phyloP scores from a whole-genome alignment of 805 yeast species.

The Ogataea henricii region DNA sequence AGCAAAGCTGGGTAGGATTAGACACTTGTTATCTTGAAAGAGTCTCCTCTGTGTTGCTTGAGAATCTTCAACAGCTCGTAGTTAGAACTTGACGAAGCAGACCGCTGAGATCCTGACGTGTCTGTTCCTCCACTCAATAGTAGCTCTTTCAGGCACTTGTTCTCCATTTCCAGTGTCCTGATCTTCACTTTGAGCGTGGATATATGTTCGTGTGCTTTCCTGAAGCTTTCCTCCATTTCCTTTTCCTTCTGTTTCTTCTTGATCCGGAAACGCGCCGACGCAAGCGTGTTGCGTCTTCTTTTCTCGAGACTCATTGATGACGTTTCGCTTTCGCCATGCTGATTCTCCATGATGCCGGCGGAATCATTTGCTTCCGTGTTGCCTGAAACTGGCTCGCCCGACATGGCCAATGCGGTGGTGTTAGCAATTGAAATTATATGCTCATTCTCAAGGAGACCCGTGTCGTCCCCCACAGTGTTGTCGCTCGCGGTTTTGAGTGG shows the following conservation, averaged over 20 bases:
- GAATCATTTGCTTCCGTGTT: not conserved
- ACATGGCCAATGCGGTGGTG: not conserved
- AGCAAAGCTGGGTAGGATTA: not conserved
- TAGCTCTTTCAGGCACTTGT: slow-evolving; percentile 55
- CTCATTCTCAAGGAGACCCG: not conserved
- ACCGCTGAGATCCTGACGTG: not conserved
- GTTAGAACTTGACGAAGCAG: slow-evolving; percentile 19
- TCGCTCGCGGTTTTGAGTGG: not conserved
- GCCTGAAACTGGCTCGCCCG: not conserved
- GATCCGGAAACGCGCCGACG: slow-evolving; percentile 63
- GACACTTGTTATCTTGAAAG: slow-evolving; percentile 28
- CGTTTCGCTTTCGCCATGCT: not conserved
- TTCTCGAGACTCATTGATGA: slow-evolving; percentile 39
- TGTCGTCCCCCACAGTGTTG: not conserved
- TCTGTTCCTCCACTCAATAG: slow-evolving; percentile 17
- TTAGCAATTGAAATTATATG: not conserved
- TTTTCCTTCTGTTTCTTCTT: slow-evolving; percentile 62
- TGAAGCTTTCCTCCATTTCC: slow-evolving; percentile 54
- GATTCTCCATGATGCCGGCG: not conserved
- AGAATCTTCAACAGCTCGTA: slow-evolving; percentile 26
- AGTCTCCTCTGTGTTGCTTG: slow-evolving; percentile 24
- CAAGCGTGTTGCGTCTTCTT: slow-evolving; percentile 61
- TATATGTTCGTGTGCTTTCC: slow-evolving; percentile 46
- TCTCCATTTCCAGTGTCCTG: slow-evolving; percentile 61
- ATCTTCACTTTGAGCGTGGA: slow-evolving; percentile 46